Evolutionary conservation across 306 rosid species (phyloP), one percentile per base, ranked within the genome.

Genomic region (cucumber (Cucumis sativus)): DNA sequence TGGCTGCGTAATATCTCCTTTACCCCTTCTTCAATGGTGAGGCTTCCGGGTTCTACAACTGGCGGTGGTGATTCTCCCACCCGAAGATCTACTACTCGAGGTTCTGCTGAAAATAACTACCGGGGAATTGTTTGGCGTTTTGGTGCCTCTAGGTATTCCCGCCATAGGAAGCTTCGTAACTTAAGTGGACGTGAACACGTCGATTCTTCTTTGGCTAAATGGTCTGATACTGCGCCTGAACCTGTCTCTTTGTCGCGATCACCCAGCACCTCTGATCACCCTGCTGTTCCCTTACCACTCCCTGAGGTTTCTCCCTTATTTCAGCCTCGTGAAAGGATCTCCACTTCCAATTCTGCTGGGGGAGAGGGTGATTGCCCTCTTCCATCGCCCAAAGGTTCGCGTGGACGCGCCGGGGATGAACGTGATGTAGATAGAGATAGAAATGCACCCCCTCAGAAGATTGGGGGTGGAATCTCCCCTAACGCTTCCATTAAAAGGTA

Each of bases 231-330:
- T 8, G 2, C 58, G 2, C n/a, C 83, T 6, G 28, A 81, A 41
- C 55, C 80, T 7, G 81, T 74, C 51, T 82, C 82, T n/a, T 76
- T 77, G 52, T 23, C 75, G 30, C 80, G 74, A 54, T 84, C 86
- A 6, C 78, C 85, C 0, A 74, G 78, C 62, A 15, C 70, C 25
- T 47, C 17, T 1, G 86, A 80, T 1, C 83, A 80, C 0, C 79
- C 30, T 20, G 47, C 99, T 43, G 96, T 87, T 39, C 98, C 98
- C 0, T 84, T 95, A 56, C 98, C 99, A 6, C 86, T 92, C 79
- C 99, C 97, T 71, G 97, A 88, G 55, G 35, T 76, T 1, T 69
- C 86, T 4, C 57, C 83, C 7, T 49, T 47, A 4, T 25, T 60
- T 37, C 70, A 33, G 21, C 90, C 88, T 35, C 80, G 71, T 6